Evolutionary conservation across 306 rosid species (phyloP).

Genomic region (Castanea mollissima): DNA sequence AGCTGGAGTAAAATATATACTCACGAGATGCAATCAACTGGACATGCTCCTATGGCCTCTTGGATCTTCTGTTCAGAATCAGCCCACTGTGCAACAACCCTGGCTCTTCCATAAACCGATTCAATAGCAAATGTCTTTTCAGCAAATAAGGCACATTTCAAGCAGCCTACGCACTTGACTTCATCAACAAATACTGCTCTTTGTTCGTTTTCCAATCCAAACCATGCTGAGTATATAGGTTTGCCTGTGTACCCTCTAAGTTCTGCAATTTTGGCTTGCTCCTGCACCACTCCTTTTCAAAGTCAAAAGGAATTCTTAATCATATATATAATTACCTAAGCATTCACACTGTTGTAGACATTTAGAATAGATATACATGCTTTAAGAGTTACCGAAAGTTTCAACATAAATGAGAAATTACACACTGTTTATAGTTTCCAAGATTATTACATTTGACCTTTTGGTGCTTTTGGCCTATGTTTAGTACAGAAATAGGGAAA

Average conservation of each 20-base stretch:
- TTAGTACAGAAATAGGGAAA: no score
- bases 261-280: constrained; percentile 70
- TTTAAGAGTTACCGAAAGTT: no score
- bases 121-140: constrained; percentile 90
- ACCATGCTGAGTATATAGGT: constrained; percentile 80
- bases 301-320: background rate
- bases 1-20: constrained; percentile 13
- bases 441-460: background rate
- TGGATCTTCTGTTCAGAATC: constrained; percentile 67
- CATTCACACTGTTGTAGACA: background rate
- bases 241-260: constrained; percentile 88
- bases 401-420: background rate
- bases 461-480: no score
- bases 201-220: constrained; percentile 67
- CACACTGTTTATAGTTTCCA: background rate
- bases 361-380: no score
- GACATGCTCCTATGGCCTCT: constrained; percentile 77
- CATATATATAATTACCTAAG: background rate
- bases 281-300: constrained; percentile 39
- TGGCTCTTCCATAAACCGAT: constrained; percentile 89
- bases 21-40: constrained; percentile 97
- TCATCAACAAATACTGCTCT: constrained; percentile 91
- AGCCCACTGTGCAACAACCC: constrained; percentile 96
- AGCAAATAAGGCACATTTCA: constrained; percentile 87
- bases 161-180: constrained; percentile 85